Percentiles rank a stretch among this genome's conserved stretches.
Evolutionary conservation across 805 yeast species (phyloP).

Genomic region (Wickerhamiella domercqiae): DNA sequence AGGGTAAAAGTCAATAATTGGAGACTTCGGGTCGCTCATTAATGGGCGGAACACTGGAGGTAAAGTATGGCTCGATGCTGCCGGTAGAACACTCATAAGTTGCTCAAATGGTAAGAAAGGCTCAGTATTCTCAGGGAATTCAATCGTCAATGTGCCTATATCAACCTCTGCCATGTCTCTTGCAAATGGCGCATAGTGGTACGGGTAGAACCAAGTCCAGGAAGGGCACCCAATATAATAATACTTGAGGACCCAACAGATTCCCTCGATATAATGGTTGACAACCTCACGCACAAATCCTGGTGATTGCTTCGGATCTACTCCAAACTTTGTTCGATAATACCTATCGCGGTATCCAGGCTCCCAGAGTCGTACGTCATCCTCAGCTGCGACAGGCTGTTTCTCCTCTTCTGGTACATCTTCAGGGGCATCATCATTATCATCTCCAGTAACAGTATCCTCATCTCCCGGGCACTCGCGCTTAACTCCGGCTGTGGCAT

Average conservation of each 20-base stretch:
- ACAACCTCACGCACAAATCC: slow-evolving; percentile 45
- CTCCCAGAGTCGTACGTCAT: slow-evolving; percentile 57
- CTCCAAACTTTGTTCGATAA: slow-evolving; percentile 58
- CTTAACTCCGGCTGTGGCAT: slow-evolving; percentile 2
- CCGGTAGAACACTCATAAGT: slow-evolving; percentile 94
- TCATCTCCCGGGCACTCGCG: slow-evolving; percentile 2
- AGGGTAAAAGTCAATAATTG: slow-evolving; percentile 85
- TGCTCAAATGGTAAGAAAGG: slow-evolving; percentile 93
- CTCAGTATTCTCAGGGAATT: slow-evolving; percentile 41
- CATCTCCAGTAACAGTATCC: slow-evolving; percentile 10
- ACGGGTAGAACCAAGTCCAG: slow-evolving; percentile 97
- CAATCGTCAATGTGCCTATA: slow-evolving; percentile 32
- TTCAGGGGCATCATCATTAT: slow-evolving; percentile 10
- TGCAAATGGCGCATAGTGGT: slow-evolving; percentile 96
- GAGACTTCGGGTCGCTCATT: slow-evolving; percentile 82
- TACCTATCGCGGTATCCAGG: slow-evolving; percentile 78
- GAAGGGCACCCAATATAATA: slow-evolving; percentile 97
- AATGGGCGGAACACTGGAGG: slow-evolving; percentile 64
- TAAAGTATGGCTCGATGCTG: slow-evolving; percentile 67
- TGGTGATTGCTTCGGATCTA: slow-evolving; percentile 34
- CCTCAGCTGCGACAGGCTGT: slow-evolving; percentile 23
- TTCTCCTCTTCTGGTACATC: slow-evolving; percentile 3
- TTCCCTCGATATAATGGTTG: slow-evolving; percentile 73
- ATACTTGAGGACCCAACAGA: slow-evolving; percentile 88
- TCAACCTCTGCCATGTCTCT: slow-evolving; percentile 53